A percentile compares a stretch with the other conserved stretches of the same genome.
phyloP scores from a whole-genome alignment of 495 filamentous ascomycete species.

The Xylaria castorea region DNA sequence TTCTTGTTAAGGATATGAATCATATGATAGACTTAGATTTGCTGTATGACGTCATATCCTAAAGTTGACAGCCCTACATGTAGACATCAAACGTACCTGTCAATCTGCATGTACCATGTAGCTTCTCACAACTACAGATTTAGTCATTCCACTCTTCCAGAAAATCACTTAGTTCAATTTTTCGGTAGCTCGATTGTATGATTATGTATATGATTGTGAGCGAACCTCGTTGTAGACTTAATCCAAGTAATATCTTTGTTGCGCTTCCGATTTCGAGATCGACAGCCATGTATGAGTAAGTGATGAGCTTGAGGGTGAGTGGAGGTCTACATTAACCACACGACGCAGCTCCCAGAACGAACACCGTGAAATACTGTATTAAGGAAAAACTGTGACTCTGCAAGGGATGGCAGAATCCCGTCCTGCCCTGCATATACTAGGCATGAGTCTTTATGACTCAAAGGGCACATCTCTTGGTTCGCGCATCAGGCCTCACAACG shows the following conservation, averaged over 20 bases:
- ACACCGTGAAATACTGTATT: not conserved
- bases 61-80: not conserved
- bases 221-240: not conserved
- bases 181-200: not conserved
- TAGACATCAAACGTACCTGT: too few species aligned
- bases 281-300: not conserved
- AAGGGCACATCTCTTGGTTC: too few species aligned
- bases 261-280: too few species aligned
- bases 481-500: too few species aligned
- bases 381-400: not conserved
- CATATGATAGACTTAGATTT: not conserved
- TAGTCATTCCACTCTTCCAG: too few species aligned
- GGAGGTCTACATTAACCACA: not conserved
- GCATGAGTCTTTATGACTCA: too few species aligned
- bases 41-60: not conserved
- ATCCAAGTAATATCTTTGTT: too few species aligned
- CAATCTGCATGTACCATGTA: not conserved
- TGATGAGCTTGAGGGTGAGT: not conserved
- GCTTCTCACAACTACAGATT: too few species aligned
- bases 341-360: not conserved
- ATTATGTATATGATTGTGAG: not conserved
- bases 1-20: too few species aligned
- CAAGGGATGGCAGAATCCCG: too few species aligned
- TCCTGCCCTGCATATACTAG: too few species aligned
- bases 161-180: too few species aligned